Conservation (phyloP, 345 rosid genomes). For the Salix koriyanagi region DNA sequence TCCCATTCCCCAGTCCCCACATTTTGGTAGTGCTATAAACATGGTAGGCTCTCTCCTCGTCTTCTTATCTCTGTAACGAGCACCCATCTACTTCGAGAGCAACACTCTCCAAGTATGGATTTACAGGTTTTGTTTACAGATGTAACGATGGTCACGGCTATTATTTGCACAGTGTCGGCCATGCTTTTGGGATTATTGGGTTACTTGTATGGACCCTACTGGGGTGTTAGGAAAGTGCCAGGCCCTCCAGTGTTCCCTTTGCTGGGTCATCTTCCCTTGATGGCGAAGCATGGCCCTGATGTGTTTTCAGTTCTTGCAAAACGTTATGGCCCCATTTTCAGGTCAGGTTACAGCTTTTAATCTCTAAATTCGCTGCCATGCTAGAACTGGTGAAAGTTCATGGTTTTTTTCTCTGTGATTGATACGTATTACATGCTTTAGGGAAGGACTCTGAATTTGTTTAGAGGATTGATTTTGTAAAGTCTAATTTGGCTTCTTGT, state of each 20-base stretch:
- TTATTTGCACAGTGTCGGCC: slow-evolving; percentile 22
- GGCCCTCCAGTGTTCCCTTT: slow-evolving; percentile 17
- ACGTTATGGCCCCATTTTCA: slow-evolving; percentile 80
- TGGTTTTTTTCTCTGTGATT: neutral
- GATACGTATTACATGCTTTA: too few relatives aligned
- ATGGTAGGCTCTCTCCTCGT: neutral
- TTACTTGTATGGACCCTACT: slow-evolving; percentile 45
- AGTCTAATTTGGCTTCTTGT: neutral
- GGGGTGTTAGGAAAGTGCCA: slow-evolving; percentile 30
- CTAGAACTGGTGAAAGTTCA: neutral
- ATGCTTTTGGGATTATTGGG: slow-evolving; percentile 27
- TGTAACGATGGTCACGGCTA: neutral
- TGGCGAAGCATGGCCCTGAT: slow-evolving; percentile 81
- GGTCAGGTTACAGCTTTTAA: slow-evolving; percentile 39
- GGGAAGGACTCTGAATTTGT: neutral
- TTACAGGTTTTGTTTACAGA: slow-evolving; percentile 1
- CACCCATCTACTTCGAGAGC: neutral
- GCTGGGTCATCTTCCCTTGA: slow-evolving; percentile 73
- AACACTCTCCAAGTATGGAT: neutral
- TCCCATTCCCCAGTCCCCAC: neutral
- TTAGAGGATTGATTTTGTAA: neutral
- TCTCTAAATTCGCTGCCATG: neutral
- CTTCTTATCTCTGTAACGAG: neutral
- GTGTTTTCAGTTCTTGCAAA: slow-evolving; percentile 77
- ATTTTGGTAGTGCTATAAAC: neutral